phyloP scores from a whole-genome alignment of 768 basidiomycete species.

The Serpula lacrymans region DNA sequence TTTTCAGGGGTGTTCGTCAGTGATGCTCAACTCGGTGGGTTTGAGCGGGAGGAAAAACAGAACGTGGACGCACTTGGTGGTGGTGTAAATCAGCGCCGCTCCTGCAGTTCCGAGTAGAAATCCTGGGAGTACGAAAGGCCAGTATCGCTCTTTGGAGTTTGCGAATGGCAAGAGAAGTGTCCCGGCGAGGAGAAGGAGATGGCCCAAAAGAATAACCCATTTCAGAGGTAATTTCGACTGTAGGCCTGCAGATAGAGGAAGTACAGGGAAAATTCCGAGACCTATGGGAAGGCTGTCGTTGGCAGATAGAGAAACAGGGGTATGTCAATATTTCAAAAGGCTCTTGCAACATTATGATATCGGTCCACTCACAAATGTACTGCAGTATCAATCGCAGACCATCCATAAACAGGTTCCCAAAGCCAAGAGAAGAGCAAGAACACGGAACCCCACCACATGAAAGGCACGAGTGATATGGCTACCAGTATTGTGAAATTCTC shows the following conservation, averaged over 20 bases:
- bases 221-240: slow-evolving; percentile 30
- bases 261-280: slow-evolving; percentile 28
- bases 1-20: background rate
- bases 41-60: background rate
- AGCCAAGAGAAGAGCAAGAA: slow-evolving; percentile 9
- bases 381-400: slow-evolving; percentile 15
- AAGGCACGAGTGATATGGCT: slow-evolving; percentile 11
- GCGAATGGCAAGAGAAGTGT: slow-evolving; percentile 38
- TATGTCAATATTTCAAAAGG: slow-evolving; percentile 9
- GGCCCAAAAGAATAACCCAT: slow-evolving; percentile 35
- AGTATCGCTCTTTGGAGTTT: slow-evolving; percentile 11
- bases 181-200: slow-evolving; percentile 29
- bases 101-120: slow-evolving; percentile 15
- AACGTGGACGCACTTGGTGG: slow-evolving; percentile 11
- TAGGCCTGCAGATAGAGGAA: slow-evolving; percentile 29
- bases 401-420: slow-evolving; percentile 13
- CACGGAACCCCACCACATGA: slow-evolving; percentile 16
- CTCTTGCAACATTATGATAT: too few relatives aligned
- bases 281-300: slow-evolving; percentile 32
- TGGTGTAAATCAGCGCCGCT: slow-evolving; percentile 13
- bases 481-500: slow-evolving; percentile 15
- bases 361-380: slow-evolving; percentile 21
- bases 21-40: too few relatives aligned
- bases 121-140: slow-evolving; percentile 16
- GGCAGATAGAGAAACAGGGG: slow-evolving; percentile 6